Evolutionary conservation across 495 filamentous ascomycete genomes (phyloP).

Genomic region (Hyaloscypha finlandica): DNA sequence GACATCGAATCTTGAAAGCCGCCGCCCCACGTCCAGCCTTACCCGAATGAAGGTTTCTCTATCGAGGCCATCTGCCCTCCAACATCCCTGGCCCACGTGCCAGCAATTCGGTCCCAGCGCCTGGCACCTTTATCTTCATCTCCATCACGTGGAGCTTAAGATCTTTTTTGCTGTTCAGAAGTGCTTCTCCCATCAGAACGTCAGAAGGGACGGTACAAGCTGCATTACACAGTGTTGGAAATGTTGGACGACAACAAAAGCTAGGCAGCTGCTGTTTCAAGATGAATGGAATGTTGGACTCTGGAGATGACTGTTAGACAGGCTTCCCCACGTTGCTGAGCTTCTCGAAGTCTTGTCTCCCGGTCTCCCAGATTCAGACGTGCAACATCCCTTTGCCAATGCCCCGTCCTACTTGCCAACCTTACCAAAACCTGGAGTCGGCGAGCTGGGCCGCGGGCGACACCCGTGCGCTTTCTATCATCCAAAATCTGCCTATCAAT

Average conservation of each 20-base stretch:
- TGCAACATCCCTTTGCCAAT: neutral
- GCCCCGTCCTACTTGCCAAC: neutral
- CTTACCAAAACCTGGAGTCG: neutral
- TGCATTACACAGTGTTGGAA: neutral
- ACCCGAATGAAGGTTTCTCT: slow-evolving; percentile 9
- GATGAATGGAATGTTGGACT: neutral
- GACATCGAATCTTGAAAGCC: neutral
- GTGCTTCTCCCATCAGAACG: neutral
- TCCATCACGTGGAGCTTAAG: neutral
- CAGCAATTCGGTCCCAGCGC: neutral
- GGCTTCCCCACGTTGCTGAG: neutral
- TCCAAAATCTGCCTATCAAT: neutral
- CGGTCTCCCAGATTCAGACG: neutral
- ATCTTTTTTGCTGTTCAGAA: neutral
- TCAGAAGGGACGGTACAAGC: neutral
- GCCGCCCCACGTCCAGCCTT: slow-evolving; percentile 26
- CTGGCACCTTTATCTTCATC: neutral
- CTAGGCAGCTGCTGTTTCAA: neutral
- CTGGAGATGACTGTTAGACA: neutral
- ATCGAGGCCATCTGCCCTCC: neutral
- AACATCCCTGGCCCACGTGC: slow-evolving; percentile 1
- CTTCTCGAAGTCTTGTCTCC: neutral
- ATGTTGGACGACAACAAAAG: neutral
- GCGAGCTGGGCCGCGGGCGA: neutral
- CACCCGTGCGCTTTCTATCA: neutral